Percentiles rank a stretch among this genome's conserved stretches.
These are phyloP conservation scores for Coemansia sp. DNA, from an alignment of 192 early-diverging fungal species.

Conservation along the genomic window DNA sequence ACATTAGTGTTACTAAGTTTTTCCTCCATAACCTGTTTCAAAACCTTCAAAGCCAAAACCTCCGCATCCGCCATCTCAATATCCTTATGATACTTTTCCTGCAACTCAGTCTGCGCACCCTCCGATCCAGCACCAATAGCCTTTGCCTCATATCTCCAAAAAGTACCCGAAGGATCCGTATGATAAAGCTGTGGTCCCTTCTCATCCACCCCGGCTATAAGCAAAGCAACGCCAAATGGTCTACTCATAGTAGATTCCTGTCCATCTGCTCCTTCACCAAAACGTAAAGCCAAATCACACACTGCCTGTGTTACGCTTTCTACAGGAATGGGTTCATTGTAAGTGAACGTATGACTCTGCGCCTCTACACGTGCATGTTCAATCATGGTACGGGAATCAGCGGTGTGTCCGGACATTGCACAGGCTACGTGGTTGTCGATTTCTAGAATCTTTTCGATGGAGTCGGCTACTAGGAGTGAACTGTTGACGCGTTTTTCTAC, in stretches of 20 bases:
- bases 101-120: conserved; percentile 95
- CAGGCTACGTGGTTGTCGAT: conserved; percentile 95
- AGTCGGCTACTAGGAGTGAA: conserved; percentile 85
- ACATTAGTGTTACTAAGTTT: conserved; percentile 96
- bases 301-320: conserved; percentile 97
- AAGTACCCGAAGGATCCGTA: conserved; percentile 97
- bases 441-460: conserved; percentile 98
- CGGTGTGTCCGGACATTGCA: conserved; percentile 95
- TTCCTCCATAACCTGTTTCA: conserved; percentile 99
- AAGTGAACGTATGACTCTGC: conserved; percentile 96
- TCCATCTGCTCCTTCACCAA: conserved; percentile 95
- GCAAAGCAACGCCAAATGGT: conserved; percentile 97
- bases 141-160: conserved; percentile 93
- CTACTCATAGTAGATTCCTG: conserved; percentile 98
- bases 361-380: conserved; percentile 96
- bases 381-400: conserved; percentile 97
- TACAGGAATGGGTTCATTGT: conserved; percentile 92
- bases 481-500: conserved; percentile 98
- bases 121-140: conserved; percentile 99
- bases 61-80: conserved; percentile 87
- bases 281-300: conserved; percentile 95
- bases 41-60: conserved; percentile 86
- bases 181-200: conserved; percentile 97
- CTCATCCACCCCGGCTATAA: conserved; percentile 97
- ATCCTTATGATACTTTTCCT: conserved; percentile 90